Base-by-base conservation (phyloP, 176 grass and related monocot genomes). In the Rhynchospora pubera region DNA sequence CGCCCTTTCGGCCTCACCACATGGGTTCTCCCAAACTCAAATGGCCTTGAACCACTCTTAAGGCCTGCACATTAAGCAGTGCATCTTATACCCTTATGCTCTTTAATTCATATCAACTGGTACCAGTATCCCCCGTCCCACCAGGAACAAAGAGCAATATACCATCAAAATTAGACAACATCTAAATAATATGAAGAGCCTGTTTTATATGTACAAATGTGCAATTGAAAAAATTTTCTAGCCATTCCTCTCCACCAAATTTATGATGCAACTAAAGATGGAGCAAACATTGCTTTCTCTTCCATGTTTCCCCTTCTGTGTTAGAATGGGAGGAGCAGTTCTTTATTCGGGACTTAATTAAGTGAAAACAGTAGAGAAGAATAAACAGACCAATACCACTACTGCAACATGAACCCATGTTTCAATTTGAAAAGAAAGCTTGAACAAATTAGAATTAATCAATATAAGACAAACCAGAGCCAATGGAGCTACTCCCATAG, bases 1-100 rank as follows among this genome's bases (percentile, higher is more conserved):
- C 85, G 80, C 60, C 92, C 95, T 85, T 97, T 97, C 56, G 95
- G 95, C 90, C 95, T 93, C 80, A 97, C 95, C 45, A 97, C 95
- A 91, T 97, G 89, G 78, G 95, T 94, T 80, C 95, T 85, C 46
- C 95, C 95, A 84, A 91, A 97, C 84, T 97, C 95, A 53, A 88
- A 93, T 65, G 88, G 74, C 88, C 88, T 92, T 7, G 58, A 55
- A 57, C 57, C 12, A 79, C 78, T 62, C 84, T 87, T 97, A 55
- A 81, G 77, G 84, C 95, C 95, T 97, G 90, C 85, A 85, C 24
- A 61, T 65, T 57, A 2, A 77, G 23, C 72, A 77, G 6, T 45
- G n/a, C 66, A 70, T 70, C 39, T 69, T 87, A 84, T 32, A 79
- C 62, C 78, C 22, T 77, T 51, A 26, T 28, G 84, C 61, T 28